These are phyloP conservation scores for Penicillium roqueforti DNA, from an alignment of 495 filamentous ascomycete species.

Conservation along the genomic window DNA sequence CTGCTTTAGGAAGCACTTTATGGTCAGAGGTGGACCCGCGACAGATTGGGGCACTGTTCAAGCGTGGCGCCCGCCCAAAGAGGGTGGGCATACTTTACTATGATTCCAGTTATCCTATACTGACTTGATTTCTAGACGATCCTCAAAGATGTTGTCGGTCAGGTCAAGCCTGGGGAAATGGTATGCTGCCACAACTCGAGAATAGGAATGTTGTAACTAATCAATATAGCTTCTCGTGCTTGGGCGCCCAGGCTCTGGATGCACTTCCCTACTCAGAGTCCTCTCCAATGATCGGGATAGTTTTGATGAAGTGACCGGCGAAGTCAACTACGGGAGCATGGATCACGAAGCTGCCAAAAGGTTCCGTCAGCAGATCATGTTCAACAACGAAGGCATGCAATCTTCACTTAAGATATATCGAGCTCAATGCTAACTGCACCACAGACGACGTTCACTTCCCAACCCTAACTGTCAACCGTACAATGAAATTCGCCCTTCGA, in stretches of 20 bases:
- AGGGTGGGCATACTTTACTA: slow-evolving; percentile 18
- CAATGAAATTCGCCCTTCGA: slow-evolving; percentile 72
- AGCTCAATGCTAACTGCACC: slow-evolving; percentile 37
- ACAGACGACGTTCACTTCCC: slow-evolving; percentile 74
- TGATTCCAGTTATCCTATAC: background rate
- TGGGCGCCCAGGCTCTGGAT: slow-evolving; percentile 43
- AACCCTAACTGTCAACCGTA: slow-evolving; percentile 74
- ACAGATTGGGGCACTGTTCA: slow-evolving; percentile 22
- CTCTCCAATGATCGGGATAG: slow-evolving; percentile 36
- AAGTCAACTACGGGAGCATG: slow-evolving; percentile 35
- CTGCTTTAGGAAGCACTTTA: slow-evolving; percentile 36
- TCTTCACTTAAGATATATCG: background rate
- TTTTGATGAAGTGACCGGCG: slow-evolving; percentile 35
- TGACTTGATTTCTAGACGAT: slow-evolving; percentile 26
- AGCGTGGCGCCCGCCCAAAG: slow-evolving; percentile 20
- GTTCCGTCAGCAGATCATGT: slow-evolving; percentile 43
- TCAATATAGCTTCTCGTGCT: slow-evolving; percentile 35
- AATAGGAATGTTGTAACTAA: background rate
- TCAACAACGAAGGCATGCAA: slow-evolving; percentile 35
- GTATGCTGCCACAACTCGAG: slow-evolving; percentile 14
- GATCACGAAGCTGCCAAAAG: slow-evolving; percentile 29
- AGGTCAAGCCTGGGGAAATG: slow-evolving; percentile 41
- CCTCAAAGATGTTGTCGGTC: slow-evolving; percentile 34
- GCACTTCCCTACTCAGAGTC: slow-evolving; percentile 39
- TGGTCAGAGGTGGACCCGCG: slow-evolving; percentile 35